Evolutionary conservation across 129 eudicot genomes (phyloP), one percentile per base, ranked within the genome.

Genomic region (Artemisia annua): DNA sequence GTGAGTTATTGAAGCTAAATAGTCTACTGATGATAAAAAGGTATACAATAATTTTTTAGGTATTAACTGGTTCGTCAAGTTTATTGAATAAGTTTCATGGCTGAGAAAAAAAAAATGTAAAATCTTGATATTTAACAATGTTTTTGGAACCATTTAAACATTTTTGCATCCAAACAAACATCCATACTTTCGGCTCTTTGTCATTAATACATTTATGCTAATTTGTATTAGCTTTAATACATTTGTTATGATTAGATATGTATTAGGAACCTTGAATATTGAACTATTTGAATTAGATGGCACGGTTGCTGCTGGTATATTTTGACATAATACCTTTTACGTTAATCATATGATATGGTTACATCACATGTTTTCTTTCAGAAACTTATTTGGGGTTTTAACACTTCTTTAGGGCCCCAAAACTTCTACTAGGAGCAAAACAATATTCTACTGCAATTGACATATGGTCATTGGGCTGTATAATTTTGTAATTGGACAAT

Each of bases 401-500:
- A 67, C 15, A n/a, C 26, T 64, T 72, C 17, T 68, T 8, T 80
- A 93, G 98, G 89, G 96, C 98, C 15, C 98, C 98, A 2, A 97
- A 94, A 73, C 96, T 90, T 79, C 74, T 94, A 11, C 74, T 94
- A 81, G 97, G 98, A 81, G 82, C 91, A 20, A 90, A 90, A 83
- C 83, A 82, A 61, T 94, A 94, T 84, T 94, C 98, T 63, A 94
- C 97, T 6, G 98, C 97, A 55, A 90, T 94, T 81, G 98, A 94
- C 69, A 94, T 94, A 96, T 94, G 98, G 97, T 94, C 97, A 1
- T 70, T 94, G 71, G 97, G 98, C 20, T 94, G 99, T 93, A 84
- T 18, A 26, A 26, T 70, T 2, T 54, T 48, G 18, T 61, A 53
- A n/a, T 30, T 53, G 19, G 13, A 43, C 74, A 59, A 16, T 1